These are phyloP conservation scores for Jacaranda copaia DNA, from an alignment of 257 asterid genomes.

Conservation along the genomic window DNA sequence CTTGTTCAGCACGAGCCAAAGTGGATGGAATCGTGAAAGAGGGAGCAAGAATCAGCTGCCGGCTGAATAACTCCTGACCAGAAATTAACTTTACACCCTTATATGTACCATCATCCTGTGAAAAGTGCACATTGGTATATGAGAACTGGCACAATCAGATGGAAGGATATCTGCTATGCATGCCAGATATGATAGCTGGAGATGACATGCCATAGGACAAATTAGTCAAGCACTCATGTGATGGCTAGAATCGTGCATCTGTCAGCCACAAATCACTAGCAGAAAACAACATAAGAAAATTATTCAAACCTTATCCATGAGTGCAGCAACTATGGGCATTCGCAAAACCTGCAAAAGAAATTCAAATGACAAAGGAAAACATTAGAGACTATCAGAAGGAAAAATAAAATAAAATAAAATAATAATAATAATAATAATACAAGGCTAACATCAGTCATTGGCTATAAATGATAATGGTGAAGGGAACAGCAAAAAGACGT, in stretches of 20 bases:
- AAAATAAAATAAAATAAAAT: not conserved
- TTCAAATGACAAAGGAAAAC: conserved; percentile 13
- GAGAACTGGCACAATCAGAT: conserved; percentile 32
- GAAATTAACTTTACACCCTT: conserved; percentile 84
- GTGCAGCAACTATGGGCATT: conserved; percentile 70
- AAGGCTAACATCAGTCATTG: conserved; percentile 15
- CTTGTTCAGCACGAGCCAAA: conserved; percentile 45
- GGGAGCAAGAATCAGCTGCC: conserved; percentile 77
- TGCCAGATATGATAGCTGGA: conserved; percentile 15
- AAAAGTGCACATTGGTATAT: conserved; percentile 36
- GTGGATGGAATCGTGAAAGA: conserved; percentile 56
- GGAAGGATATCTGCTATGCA: not conserved
- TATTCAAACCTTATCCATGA: conserved; percentile 68
- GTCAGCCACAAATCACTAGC: not conserved
- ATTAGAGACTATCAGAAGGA: conserved; percentile 28
- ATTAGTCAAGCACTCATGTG: conserved; percentile 22
- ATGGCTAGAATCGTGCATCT: conserved; percentile 18
- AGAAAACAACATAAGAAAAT: conserved; percentile 20
- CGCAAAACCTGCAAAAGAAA: conserved; percentile 72
- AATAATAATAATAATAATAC: not conserved
- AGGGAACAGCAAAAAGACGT: not conserved
- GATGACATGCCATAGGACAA: conserved; percentile 31
- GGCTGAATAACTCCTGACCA: conserved; percentile 91
- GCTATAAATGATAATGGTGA: conserved; percentile 1
- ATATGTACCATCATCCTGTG: conserved; percentile 65